Conservation (phyloP, 805 yeast species). For the Priceomyces castillae region DNA sequence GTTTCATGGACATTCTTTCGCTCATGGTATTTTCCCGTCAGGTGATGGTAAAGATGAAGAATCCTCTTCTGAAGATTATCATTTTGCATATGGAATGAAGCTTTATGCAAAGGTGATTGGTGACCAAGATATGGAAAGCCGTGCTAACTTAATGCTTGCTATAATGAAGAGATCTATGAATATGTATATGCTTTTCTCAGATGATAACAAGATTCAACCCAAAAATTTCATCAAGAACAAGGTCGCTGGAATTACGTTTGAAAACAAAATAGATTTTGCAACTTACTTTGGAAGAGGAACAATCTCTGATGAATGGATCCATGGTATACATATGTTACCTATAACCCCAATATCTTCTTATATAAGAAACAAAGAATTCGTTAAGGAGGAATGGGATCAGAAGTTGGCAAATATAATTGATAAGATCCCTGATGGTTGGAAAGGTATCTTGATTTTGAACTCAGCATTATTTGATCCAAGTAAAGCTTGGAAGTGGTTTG, state of each 20-base stretch:
- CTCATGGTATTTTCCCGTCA: conserved; percentile 65
- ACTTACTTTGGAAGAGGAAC: conserved; percentile 73
- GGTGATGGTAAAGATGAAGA: conserved; percentile 81
- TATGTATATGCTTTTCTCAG: conserved; percentile 52
- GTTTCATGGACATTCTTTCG: conserved; percentile 79
- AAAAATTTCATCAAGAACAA: conserved; percentile 54
- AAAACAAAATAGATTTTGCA: conserved; percentile 68
- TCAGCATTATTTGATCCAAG: conserved; percentile 71
- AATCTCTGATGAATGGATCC: conserved; percentile 58
- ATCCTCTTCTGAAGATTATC: conserved; percentile 71
- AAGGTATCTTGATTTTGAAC: conserved; percentile 69
- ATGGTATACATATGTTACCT: conserved; percentile 78
- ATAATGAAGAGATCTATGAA: conserved; percentile 54
- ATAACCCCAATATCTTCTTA: conserved; percentile 65
- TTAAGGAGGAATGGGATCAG: conserved; percentile 61
- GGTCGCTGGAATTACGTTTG: conserved; percentile 72
- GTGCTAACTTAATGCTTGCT: conserved; percentile 62
- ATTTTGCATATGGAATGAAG: conserved; percentile 65
- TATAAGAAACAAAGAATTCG: conserved; percentile 53
- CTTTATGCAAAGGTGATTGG: conserved; percentile 59
- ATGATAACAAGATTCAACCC: conserved; percentile 58
- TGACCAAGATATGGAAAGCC: conserved; percentile 48
- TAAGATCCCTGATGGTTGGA: conserved; percentile 64
- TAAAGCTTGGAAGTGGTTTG: conserved; percentile 41
- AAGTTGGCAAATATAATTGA: conserved; percentile 45